Evolutionary conservation across 495 filamentous ascomycete species (phyloP).

Genomic region (Cetradonia linearis): DNA sequence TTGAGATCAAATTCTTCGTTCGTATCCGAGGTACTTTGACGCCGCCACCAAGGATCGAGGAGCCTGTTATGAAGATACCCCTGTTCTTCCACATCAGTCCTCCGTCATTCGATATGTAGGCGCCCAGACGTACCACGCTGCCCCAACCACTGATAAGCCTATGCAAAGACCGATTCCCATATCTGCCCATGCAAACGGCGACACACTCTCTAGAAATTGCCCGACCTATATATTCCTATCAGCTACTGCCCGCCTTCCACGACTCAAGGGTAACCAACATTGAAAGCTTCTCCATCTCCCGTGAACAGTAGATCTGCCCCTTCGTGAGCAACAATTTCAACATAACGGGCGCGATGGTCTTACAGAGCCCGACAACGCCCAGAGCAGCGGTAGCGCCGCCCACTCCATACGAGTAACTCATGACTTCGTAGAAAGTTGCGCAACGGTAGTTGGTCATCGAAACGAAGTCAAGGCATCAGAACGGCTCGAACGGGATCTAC

Average conservation of each 20-base stretch:
- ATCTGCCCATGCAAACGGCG: conserved; percentile 87
- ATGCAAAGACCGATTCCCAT: conserved; percentile 91
- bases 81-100: conserved; percentile 35
- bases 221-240: conserved; percentile 55
- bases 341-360: conserved; percentile 29
- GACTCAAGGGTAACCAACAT: conserved; percentile 50
- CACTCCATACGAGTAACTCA: conserved; percentile 53
- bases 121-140: conserved; percentile 71
- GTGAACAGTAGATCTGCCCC: conserved; percentile 90
- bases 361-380: conserved; percentile 83
- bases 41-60: conserved; percentile 94
- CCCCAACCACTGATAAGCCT: conserved; percentile 87
- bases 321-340: conserved; percentile 31
- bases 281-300: conserved; percentile 89
- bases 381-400: conserved; percentile 61
- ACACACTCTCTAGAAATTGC: conserved; percentile 85
- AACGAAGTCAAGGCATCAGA: background rate
- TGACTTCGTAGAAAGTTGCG: conserved; percentile 24
- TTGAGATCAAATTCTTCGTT: conserved; percentile 98
- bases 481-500: background rate
- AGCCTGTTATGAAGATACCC: conserved; percentile 98
- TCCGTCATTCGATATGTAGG: background rate
- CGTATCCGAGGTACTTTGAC: conserved; percentile 92
- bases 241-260: conserved; percentile 18
- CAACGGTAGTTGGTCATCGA: background rate